phyloP scores from a whole-genome alignment of 2,329 filamentous ascomycete species.

The Diplodia corticola region DNA sequence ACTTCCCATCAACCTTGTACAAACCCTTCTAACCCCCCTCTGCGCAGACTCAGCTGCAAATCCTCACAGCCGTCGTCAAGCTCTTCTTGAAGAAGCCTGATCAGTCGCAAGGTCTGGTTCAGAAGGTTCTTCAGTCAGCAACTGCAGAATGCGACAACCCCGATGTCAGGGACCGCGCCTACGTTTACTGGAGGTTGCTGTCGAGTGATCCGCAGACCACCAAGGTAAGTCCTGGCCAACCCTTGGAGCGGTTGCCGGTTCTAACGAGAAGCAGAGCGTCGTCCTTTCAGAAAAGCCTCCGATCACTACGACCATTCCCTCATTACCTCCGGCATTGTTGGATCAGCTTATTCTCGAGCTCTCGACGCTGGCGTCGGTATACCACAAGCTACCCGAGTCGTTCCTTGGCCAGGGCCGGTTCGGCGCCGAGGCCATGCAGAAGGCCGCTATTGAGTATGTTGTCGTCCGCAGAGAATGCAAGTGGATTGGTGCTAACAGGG shows the following conservation, averaged over 20 bases:
- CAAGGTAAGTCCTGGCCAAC: conserved; percentile 60
- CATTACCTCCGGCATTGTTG: conserved; percentile 76
- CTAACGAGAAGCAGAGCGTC: conserved; percentile 60
- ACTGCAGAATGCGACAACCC: conserved; percentile 97
- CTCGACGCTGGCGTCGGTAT: conserved; percentile 93
- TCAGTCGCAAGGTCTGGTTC: conserved; percentile 84
- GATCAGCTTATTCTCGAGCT: conserved; percentile 90
- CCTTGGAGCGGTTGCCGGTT: not conserved
- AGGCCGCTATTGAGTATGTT: conserved; percentile 80
- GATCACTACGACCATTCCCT: conserved; percentile 91
- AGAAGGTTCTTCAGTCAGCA: conserved; percentile 89
- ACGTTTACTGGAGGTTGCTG: conserved; percentile 95
- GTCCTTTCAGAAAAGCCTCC: conserved; percentile 92
- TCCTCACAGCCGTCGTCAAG: conserved; percentile 94
- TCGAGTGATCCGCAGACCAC: conserved; percentile 89
- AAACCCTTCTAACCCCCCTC: not conserved
- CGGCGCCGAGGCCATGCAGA: conserved; percentile 90
- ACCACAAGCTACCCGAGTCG: conserved; percentile 97
- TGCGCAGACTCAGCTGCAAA: conserved; percentile 87
- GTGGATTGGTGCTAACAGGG: conserved; percentile 36
- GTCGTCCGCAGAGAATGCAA: not conserved
- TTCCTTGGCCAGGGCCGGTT: conserved; percentile 95
- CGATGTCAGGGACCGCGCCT: conserved; percentile 93
- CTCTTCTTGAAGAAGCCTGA: conserved; percentile 96
- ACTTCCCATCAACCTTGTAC: no score